Evolutionary conservation across 2,329 filamentous ascomycete genomes (phyloP), one percentile per base, ranked within the genome.

Genomic region (Aureobasidium sp.): DNA sequence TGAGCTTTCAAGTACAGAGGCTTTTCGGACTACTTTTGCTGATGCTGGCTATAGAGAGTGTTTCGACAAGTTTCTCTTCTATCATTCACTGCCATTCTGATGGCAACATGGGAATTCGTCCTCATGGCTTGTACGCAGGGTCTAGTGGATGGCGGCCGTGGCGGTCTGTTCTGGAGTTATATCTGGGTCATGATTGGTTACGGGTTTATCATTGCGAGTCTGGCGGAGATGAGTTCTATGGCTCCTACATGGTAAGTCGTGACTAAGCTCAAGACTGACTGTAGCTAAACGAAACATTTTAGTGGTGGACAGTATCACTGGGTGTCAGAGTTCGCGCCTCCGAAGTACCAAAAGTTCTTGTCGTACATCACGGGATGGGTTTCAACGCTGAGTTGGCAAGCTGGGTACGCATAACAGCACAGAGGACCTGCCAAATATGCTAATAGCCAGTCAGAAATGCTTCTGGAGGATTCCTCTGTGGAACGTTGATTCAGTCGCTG

Each of bases 41-140:
- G 20, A 52, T 50, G 27, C 23, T 23, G 10, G 2, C 9, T 12
- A 13, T 17, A 75, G 74, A 71, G 80, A 62, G 79, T 79, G 63
- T 82, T 82, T 63, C 71, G 75, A 5, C 78, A 78, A 64, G 66
- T 80, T 52, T 77, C 78, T 1, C 79, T 79, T 12, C 68, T 82
- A n/a, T 78, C 78, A 1, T 81, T 82, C 60, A 77, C 76, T 26
- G 79, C 78, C 62, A 77, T 79, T 10, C 74, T 80, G 44, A 77
- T 81, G 68, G 78, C 76, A 46, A 81, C 80, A 0, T 83, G 81
- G 80, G 81, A 84, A 66, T 75, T 76, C 17, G 70, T 76, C 5
- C 67, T 80, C 4, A 72, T 73, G 67, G 75, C 65, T 5, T 69
- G 68, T 48, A 67, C 63, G 5, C 67, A 68, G 60, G 67, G 64